Evolutionary conservation across 2,329 filamentous ascomycete species (phyloP), one percentile per base, ranked within the genome.

Genomic region (Beauveria australis): DNA sequence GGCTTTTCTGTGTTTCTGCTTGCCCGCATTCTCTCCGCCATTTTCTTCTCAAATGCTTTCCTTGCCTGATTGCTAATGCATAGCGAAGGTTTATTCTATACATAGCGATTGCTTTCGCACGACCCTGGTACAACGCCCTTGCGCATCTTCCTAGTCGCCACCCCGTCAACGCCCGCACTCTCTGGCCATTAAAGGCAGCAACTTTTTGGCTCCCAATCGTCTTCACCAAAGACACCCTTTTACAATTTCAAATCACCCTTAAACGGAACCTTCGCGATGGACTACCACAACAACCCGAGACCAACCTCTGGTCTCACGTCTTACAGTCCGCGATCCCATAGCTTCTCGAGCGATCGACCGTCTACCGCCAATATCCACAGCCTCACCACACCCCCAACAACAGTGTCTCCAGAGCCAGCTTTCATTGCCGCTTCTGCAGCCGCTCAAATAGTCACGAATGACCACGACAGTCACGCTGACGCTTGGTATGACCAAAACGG

Each of bases 341-440:
- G 87, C 73, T 80, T 89, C 64, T 89, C 86, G 63, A 90, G 88
- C 77, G 88, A 91, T 72, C 78, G 83, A 63, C 84, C 86, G 26
- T 89, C 88, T 6, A 78, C 82, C 64, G 77, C 81, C 68, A 77
- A 75, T 72, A 77, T 79, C 72, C 77, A 79, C 69, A 81, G 81
- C 68, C 75, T 89, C 54, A 79, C 84, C 72, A 83, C 85, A 52
- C 89, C 89, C 57, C 89, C 91, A 19, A 72, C 83, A 40, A 78
- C 79, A 54, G 82, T 93, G 61, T 86, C 86, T 51, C 94, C 93
- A 10, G 80, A 88, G 65, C 88, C 94, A 33, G 89, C 87, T 19
- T 99, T 95, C 75, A 92, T 99, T 68, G 92, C 93, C 52, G 81
- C 86, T 37, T 88, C 91, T 51, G 91, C 93, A 62, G 94, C 93